Evolutionary conservation across 371 early-diverging fungal genomes (phyloP), one percentile per base, ranked within the genome.

Genomic region (Furculomyces boomerangus): DNA sequence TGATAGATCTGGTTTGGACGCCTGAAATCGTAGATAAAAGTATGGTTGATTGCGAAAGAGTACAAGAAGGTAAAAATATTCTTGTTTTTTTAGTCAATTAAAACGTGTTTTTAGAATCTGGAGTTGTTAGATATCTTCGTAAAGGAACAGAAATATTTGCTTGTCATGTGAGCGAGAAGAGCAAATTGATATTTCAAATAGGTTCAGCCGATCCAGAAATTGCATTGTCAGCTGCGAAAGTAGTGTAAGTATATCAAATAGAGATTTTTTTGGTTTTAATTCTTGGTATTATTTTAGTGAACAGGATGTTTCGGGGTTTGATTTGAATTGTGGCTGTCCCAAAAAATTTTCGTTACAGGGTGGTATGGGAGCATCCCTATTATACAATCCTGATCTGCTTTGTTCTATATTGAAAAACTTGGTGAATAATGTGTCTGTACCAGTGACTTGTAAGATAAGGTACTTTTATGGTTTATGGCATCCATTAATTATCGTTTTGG

Each of bases 301-400:
- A 30, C 66, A 81, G 46, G 96, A 94, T 68, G 89, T 88, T 1
- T 71, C 84, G 22, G 93, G 81, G 0, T 77, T 94, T 40, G 94
- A 94, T 68, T 60, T 97, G 49, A 97, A 97, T 70, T 97, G 97
- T 66, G 97, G 97, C 3, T 97, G 97, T 57, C 97, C 96, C 0
- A 94, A 93, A 59, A 74, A 77, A 57, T 97, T 97, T 59, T 92
- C 93, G 1, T 62, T 93, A n/a, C 78, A 80, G 43, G 90, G 83
- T 22, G 90, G 92, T 10, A 95, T 95, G 96, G 97, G 97, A 16
- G 89, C 93, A 3, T 93, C 92, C 8, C 68, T 96, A 40, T 66
- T 96, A 53, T 66, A 78, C 1, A 74, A 89, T 40, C 93, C 93
- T 3, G 93, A 92, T 37, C 68, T 71, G 30, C 69, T 96, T 47